Conservation (phyloP, 345 rosid species). For the Corchorus olitorius region DNA sequence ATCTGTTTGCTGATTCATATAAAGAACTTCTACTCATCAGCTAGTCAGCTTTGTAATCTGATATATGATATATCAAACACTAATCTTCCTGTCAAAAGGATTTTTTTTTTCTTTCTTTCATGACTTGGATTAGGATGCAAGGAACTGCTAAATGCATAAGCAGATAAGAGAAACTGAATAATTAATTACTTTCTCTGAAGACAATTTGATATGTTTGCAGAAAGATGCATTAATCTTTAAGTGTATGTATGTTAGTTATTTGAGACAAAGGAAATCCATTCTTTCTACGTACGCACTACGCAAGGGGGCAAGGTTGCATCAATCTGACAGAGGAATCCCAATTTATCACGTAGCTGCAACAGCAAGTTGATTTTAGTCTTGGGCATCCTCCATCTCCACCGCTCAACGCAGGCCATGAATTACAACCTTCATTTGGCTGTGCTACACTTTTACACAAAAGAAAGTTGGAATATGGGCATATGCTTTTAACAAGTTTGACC, state of each 20-base stretch:
- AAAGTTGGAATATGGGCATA: background rate
- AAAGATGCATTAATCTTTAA: too few species aligned
- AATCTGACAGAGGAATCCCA: background rate
- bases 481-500: background rate
- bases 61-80: background rate
- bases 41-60: background rate
- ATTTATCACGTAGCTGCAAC: background rate
- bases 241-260: too few species aligned
- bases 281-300: background rate
- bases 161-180: background rate
- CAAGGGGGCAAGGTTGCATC: background rate
- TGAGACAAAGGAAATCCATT: too few species aligned
- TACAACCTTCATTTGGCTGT: background rate
- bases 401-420: background rate
- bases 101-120: background rate
- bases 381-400: background rate
- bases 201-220: background rate
- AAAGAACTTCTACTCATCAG: background rate
- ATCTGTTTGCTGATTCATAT: background rate
- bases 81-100: background rate
- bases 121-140: background rate
- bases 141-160: background rate
- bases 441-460: background rate
- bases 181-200: background rate
- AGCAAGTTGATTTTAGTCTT: background rate